Base-by-base conservation (phyloP, 768 basidiomycete species). In the Tubosaeta sp. region DNA sequence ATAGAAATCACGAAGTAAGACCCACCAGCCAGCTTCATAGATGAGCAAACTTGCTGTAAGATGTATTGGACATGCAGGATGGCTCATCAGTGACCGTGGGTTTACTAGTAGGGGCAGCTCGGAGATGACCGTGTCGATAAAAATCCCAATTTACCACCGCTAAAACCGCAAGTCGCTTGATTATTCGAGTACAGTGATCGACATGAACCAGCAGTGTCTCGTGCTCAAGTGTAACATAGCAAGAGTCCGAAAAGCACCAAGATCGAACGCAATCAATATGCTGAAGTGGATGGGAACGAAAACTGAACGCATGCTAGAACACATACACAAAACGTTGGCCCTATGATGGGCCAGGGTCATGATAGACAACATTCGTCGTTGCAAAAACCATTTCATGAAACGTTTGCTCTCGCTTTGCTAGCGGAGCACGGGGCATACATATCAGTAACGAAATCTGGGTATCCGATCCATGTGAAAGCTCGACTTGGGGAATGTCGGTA, bases 381-480 rank as follows among this genome's bases (percentile, higher is more conserved):
- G 61, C 67, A 44, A 69, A 57, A 48, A 49, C 65, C 22, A 64
- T 37, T 46, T 69, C 67, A 8, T 59, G 59, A 46, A 57, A 37
- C 19, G 14, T 34, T 25, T 44, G 19, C 32, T 48, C 48, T 10
- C n/a, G 43, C 29, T 34, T 25, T 26, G 34, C 41, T 5, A 39
- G 56, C 46, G 55, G 50, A 14, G 51, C 47, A 16, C 37, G 54
- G 38, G 68, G 68, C 68, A 69, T 71, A 19, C 53, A 52, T 12
- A 69, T 61, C 46, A 69, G n/a, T 17, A 69, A 39, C 13, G 60
- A 62, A 31, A 71, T 46, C 35, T 58, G 67, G 45, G 71, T 33
- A 17, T 65, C 49, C 13, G 65, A 64, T 45, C 54, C 57, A 26
- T 60, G 39, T 3, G 47, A 53, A 31, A 57, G 56, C 22, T 55